Percentiles rank a stretch among this genome's conserved stretches.
phyloP scores from a whole-genome alignment of 768 basidiomycete species.

The Steccherinum ochraceum region DNA sequence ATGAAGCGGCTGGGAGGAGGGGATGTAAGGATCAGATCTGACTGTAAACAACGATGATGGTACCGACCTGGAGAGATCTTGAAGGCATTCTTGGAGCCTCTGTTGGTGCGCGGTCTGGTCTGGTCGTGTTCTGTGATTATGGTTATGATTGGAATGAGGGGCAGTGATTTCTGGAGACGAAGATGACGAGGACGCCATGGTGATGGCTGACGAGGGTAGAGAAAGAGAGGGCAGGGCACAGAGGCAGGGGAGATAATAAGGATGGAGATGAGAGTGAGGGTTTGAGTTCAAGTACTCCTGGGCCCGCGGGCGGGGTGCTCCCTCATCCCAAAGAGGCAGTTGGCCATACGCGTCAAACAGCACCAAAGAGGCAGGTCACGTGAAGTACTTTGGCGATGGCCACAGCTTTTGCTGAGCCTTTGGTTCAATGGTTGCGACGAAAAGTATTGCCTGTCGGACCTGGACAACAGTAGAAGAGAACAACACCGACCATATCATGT shows the following conservation, averaged over 20 bases:
- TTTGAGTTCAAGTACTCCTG: neutral
- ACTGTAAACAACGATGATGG: conserved; percentile 6
- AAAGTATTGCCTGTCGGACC: no score
- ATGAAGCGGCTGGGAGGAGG: conserved; percentile 73
- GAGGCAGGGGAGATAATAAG: neutral
- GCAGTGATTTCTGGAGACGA: conserved; percentile 69
- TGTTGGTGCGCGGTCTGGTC: conserved; percentile 52
- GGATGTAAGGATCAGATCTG: conserved; percentile 12
- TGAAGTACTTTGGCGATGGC: no score
- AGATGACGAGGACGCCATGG: conserved; percentile 72
- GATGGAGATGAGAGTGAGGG: neutral
- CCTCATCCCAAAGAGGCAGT: no score
- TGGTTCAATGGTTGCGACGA: no score
- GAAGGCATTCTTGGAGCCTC: conserved; percentile 79
- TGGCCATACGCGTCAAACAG: no score
- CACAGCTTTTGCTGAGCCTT: no score
- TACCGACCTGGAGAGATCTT: conserved; percentile 79
- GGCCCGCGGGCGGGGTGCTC: no score
- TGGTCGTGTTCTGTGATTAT: conserved; percentile 28
- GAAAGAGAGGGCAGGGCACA: neutral
- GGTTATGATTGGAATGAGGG: conserved; percentile 25
- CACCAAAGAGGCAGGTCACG: no score
- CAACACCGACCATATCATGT: no score
- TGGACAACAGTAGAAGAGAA: no score
- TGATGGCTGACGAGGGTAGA: conserved; percentile 1